Base-by-base conservation (phyloP, 371 early-diverging fungal species). In the Actinomucor elegans region DNA sequence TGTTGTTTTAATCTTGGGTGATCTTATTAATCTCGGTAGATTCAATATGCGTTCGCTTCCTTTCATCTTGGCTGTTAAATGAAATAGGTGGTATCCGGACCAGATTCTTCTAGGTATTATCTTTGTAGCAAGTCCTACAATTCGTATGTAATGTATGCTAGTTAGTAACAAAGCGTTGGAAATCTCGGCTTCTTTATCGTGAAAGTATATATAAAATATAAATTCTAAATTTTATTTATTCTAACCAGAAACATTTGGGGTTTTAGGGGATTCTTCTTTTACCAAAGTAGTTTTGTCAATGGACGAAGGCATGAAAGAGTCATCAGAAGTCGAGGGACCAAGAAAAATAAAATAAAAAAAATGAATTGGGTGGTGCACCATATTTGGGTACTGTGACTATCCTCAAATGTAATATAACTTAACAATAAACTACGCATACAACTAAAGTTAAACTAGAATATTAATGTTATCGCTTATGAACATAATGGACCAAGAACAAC, bases 231-330 rank as follows among this genome's bases (percentile, higher is more conserved):
- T 48, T 32, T 23, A 17, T n/a, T 21, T 17, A 29, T 20, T 9
- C 28, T 52, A 48, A 59, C 60, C 48, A 29, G 41, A 9, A 54
- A 20, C 49, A 44, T 48, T 57, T 27, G 26, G 29, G 18, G 5
- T 14, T 14, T 27, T n/a, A 37, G 23, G 18, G 10, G 9, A 21
- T 36, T 48, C 36, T 43, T 48, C 44, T 35, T 57, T 49, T 28
- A 49, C 18, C 10, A 34, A 32, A 44, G 37, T 37, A 37, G 53
- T 47, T 52, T 59, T 48, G 48, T 54, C 42, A 48, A 59, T 54
- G 43, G 60, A 59, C 31, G 60, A 59, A 48, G 59, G 53, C 60
- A 59, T 59, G 44, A 45, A 54, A 57, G 33, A 51, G 42, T 48
- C 55, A 43, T 54, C 48, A 42, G 48, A 42, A 54, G 32, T 37